phyloP scores from a whole-genome alignment of 768 basidiomycete genomes.

The Rhodocollybia butyracea region DNA sequence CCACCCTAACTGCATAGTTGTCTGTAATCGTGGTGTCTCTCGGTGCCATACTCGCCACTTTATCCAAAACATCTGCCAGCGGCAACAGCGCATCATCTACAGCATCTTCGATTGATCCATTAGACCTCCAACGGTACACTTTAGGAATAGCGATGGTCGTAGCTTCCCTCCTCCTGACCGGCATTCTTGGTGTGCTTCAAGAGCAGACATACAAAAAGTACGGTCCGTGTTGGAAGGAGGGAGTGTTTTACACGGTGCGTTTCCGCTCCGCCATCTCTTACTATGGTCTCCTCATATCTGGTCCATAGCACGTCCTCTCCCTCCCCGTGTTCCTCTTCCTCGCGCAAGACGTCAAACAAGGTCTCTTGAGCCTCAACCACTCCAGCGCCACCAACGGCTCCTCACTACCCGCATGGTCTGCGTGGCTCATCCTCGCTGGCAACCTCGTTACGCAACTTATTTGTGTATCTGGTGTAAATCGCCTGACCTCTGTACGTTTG shows the following conservation, averaged over 20 bases:
- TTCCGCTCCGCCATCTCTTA: not conserved
- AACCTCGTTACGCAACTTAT: conserved; percentile 74
- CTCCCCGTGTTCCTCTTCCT: conserved; percentile 75
- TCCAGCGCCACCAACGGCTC: conserved; percentile 22
- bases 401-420: conserved; percentile 29
- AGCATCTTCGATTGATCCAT: conserved; percentile 17
- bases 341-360: conserved; percentile 50
- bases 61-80: conserved; percentile 49
- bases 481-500: conserved; percentile 62
- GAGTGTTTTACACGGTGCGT: conserved; percentile 78
- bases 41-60: conserved; percentile 71
- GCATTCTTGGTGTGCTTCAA: conserved; percentile 69
- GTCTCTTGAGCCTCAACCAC: conserved; percentile 40
- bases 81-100: conserved; percentile 14
- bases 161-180: conserved; percentile 63
- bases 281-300: not conserved
- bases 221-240: conserved; percentile 81
- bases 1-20: conserved; percentile 32
- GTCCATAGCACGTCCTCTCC: conserved; percentile 66
- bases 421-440: conserved; percentile 54
- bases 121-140: conserved; percentile 46
- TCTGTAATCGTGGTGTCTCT: conserved; percentile 65
- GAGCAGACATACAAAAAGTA: conserved; percentile 72
- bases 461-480: conserved; percentile 84
- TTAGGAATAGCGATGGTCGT: conserved; percentile 70